Evolutionary conservation across 306 rosid genomes (phyloP).

Genomic region (Prunus mume): DNA sequence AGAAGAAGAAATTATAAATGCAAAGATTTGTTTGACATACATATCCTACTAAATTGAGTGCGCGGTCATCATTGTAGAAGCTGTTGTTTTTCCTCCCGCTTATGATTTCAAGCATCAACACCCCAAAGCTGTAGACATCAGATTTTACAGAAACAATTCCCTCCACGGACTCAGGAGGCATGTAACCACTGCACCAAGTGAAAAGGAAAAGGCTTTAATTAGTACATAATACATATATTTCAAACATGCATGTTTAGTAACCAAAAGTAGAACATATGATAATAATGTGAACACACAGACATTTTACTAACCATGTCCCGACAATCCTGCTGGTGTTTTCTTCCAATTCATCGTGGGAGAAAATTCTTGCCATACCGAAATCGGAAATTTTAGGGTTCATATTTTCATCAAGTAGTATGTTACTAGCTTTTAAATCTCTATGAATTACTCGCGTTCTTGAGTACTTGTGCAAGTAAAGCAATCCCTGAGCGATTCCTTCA

Average conservation of each 20-base stretch:
- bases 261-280: neutral
- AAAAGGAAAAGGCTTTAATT: neutral
- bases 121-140: neutral
- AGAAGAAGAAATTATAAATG: neutral
- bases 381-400: neutral
- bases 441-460: neutral
- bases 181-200: neutral
- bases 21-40: neutral
- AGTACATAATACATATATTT: neutral
- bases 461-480: conserved; percentile 7
- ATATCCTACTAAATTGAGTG: neutral
- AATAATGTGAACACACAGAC: neutral
- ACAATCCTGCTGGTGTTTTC: neutral
- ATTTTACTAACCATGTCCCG: conserved; percentile 28
- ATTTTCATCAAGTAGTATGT: conserved; percentile 14
- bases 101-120: neutral
- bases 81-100: neutral
- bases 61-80: neutral
- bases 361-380: neutral
- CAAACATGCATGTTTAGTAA: neutral
- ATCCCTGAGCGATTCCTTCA: neutral
- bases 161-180: neutral
- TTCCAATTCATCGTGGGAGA: neutral
- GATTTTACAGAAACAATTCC: neutral
- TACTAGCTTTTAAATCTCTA: conserved; percentile 8